These are phyloP conservation scores for Falciphora oryzae DNA, from an alignment of 2,329 filamentous ascomycete genomes.

Conservation along the genomic window DNA sequence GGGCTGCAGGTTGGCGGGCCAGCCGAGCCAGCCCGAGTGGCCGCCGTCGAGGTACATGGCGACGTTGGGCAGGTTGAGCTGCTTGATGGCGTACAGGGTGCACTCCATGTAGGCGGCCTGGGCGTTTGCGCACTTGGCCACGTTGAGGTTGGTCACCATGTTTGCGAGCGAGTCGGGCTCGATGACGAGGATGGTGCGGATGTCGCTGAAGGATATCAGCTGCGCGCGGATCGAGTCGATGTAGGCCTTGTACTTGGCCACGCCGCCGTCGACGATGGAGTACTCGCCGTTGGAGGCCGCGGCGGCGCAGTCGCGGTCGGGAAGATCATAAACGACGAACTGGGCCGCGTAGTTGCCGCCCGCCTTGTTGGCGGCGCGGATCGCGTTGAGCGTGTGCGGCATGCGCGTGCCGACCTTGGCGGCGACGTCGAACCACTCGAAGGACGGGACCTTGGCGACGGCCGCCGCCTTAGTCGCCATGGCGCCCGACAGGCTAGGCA, in stretches of 20 bases:
- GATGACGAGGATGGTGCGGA: constrained; percentile 38
- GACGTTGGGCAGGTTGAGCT: constrained; percentile 50
- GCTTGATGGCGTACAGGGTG: constrained; percentile 43
- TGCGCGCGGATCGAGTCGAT: constrained; percentile 42
- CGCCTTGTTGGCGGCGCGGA: constrained; percentile 30
- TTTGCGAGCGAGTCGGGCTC: constrained; percentile 55
- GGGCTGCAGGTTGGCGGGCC: constrained; percentile 45
- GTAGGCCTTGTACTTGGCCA: constrained; percentile 49
- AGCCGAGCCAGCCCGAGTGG: constrained; percentile 54
- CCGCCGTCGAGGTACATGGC: constrained; percentile 54
- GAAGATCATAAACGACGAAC: constrained; percentile 53
- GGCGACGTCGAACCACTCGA: constrained; percentile 44
- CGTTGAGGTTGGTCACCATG: constrained; percentile 48
- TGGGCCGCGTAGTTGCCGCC: constrained; percentile 39
- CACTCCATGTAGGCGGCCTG: constrained; percentile 43
- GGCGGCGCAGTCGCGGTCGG: constrained; percentile 53
- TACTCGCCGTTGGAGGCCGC: constrained; percentile 53
- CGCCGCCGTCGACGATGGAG: constrained; percentile 42
- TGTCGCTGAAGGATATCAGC: constrained; percentile 35
- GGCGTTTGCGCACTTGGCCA: constrained; percentile 43
- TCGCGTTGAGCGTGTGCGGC: constrained; percentile 34
- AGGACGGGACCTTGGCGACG: constrained; percentile 46
- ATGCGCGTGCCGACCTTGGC: constrained; percentile 26
- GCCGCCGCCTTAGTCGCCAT: constrained; percentile 45
- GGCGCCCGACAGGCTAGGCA: constrained; percentile 55